Base-by-base conservation (phyloP, 805 yeast genomes). In the Ogataea minuta region DNA sequence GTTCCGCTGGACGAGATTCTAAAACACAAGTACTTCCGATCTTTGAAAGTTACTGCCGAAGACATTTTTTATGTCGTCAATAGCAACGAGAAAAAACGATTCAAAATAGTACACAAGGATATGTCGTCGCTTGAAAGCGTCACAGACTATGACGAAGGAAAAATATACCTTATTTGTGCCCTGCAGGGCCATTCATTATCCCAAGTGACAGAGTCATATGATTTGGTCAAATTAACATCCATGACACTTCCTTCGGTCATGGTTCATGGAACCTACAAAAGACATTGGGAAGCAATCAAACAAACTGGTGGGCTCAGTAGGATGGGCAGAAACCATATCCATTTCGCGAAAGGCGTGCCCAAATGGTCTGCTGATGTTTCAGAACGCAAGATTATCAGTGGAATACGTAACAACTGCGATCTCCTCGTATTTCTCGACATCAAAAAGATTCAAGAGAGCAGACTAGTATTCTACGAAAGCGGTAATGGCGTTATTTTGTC, bases 131-230 rank as follows among this genome's bases (percentile, higher is more conserved):
- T 29, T n/a, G 28, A 17, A 10, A 48, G 37, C 16, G 38, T 26
- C 4, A 10, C 12, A 8, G 24, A 21, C n/a, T 45, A 39, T 21
- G 31, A 13, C 4, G 36, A 29, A 4, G 50, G 50, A 8, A 62
- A 57, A 5, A 63, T 50, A 4, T 62, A 57, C 9, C 53, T 36
- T 9, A 76, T 91, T n/a, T 77, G 97, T 56, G 98, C 99, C 3
- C 81, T 82, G 36, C 99, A 93, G 61, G 99, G 99, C 4, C 99
- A 93, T 60, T 79, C 95, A 0, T 63, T 91, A 4, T 56, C 59
- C 23, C 42, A 52, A 0, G 66, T 79, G 1, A 20, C 59, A 77
- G 20, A 56, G 37, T 32, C 66, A 56, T 25, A 53, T 79, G 31
- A 53, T 53, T n/a, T 44, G 57, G 13, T 34, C 29, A 2, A 31